phyloP scores from a whole-genome alignment of 805 yeast genomes.

The Jamesozyma spencerorum region DNA sequence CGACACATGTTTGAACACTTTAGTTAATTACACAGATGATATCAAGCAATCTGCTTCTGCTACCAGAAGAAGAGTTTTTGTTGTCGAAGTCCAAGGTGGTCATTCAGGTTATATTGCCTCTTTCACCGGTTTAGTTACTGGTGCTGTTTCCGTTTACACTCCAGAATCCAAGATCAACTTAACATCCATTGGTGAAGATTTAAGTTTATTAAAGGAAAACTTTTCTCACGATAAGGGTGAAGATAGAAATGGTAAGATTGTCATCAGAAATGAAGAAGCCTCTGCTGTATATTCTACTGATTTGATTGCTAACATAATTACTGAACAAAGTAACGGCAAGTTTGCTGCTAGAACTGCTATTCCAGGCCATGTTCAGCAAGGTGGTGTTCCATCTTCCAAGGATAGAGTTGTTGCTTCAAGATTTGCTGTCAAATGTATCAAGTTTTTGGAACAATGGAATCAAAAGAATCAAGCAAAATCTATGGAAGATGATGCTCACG shows the following conservation, averaged over 20 bases:
- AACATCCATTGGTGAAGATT: slow-evolving; percentile 64
- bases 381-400: slow-evolving; percentile 88
- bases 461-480: slow-evolving; percentile 26
- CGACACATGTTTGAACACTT: slow-evolving; percentile 88
- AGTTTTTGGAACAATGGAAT: slow-evolving; percentile 68
- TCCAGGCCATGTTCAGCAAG: slow-evolving; percentile 98
- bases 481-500: slow-evolving; percentile 33
- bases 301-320: slow-evolving; percentile 72
- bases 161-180: slow-evolving; percentile 78
- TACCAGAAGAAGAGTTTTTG: slow-evolving; percentile 86
- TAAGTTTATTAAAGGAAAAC: slow-evolving; percentile 55
- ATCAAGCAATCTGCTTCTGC: slow-evolving; percentile 93
- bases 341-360: slow-evolving; percentile 91
- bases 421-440: slow-evolving; percentile 81
- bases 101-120: slow-evolving; percentile 91
- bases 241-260: slow-evolving; percentile 73
- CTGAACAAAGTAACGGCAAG: slow-evolving; percentile 62
- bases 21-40: slow-evolving; percentile 89
- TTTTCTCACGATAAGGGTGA: slow-evolving; percentile 71
- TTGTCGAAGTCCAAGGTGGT: slow-evolving; percentile 97
- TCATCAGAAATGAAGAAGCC: slow-evolving; percentile 77
- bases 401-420: slow-evolving; percentile 87
- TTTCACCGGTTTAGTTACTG: slow-evolving; percentile 72
- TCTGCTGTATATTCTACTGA: slow-evolving; percentile 76
- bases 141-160: slow-evolving; percentile 83